A percentile compares a stretch with the other conserved stretches of the same genome.
phyloP scores from a whole-genome alignment of 768 basidiomycete species.

The Chalciporus chontae region DNA sequence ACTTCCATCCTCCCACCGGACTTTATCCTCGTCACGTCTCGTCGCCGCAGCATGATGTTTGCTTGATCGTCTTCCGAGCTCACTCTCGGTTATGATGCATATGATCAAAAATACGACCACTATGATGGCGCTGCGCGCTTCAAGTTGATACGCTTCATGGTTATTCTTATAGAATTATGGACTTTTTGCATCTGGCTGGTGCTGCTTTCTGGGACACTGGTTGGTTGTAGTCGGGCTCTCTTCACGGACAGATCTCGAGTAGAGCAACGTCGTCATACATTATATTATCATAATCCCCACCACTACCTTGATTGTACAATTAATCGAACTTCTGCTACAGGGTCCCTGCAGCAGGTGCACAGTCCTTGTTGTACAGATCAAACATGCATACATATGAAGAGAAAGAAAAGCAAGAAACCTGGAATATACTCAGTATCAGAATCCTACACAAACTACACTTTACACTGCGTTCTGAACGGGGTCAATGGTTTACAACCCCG shows the following conservation, averaged over 20 bases:
- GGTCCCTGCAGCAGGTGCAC: not conserved
- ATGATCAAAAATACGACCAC: conserved; percentile 12
- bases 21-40: conserved; percentile 57
- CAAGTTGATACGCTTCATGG: not conserved
- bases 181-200: not conserved
- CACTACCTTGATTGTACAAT: not conserved
- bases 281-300: conserved; percentile 7
- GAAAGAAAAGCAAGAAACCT: not conserved
- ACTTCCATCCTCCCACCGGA: conserved; percentile 54
- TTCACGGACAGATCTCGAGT: not conserved
- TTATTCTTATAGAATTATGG: not conserved
- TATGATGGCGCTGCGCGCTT: conserved; percentile 18
- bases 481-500: not conserved
- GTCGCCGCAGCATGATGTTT: conserved; percentile 49
- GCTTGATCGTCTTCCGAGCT: conserved; percentile 18
- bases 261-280: not conserved
- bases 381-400: not conserved
- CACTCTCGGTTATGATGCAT: not conserved
- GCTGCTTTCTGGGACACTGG: conserved; percentile 7
- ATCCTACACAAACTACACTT: too few relatives aligned
- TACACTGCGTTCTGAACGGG: not conserved
- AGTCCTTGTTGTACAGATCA: not conserved
- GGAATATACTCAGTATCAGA: too few relatives aligned
- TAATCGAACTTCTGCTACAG: not conserved
- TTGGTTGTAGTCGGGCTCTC: not conserved